A percentile compares a stretch with the other conserved stretches of the same genome.
Evolutionary conservation across 352 stramenopile genomes (phyloP).

Genomic region (Halophytophthora batemanensis): DNA sequence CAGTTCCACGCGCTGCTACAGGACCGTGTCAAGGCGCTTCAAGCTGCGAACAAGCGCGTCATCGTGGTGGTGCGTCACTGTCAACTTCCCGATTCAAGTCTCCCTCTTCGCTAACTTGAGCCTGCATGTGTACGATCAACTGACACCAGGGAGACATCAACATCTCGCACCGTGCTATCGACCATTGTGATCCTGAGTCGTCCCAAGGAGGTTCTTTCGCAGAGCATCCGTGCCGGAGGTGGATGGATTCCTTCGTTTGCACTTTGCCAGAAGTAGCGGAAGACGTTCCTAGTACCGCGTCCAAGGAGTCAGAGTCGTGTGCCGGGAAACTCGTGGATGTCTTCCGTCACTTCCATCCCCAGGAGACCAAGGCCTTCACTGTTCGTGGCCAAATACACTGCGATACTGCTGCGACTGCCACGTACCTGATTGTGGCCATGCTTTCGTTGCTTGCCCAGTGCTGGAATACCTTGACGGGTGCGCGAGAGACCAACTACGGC

Average conservation of each 20-base stretch:
- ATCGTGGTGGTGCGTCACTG: slow-evolving; percentile 55
- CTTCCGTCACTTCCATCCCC: slow-evolving; percentile 80
- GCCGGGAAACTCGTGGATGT: slow-evolving; percentile 56
- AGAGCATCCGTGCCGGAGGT: slow-evolving; percentile 64
- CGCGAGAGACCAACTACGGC: slow-evolving; percentile 89
- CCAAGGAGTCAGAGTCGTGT: neutral
- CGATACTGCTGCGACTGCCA: too few species aligned
- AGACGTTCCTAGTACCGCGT: neutral
- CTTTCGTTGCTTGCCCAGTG: slow-evolving; percentile 34
- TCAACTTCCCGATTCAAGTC: neutral
- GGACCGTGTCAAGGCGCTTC: slow-evolving; percentile 54
- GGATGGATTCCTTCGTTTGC: slow-evolving; percentile 56
- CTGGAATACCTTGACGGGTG: slow-evolving; percentile 84
- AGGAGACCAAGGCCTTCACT: slow-evolving; percentile 74
- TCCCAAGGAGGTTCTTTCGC: slow-evolving; percentile 36
- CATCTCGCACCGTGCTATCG: slow-evolving; percentile 72
- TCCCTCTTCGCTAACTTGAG: neutral
- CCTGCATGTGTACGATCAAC: slow-evolving; percentile 1
- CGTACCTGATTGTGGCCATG: neutral
- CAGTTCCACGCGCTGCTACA: slow-evolving; percentile 73
- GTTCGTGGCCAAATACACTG: slow-evolving; percentile 14
- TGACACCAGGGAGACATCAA: slow-evolving; percentile 77
- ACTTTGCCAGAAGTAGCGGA: neutral
- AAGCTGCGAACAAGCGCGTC: slow-evolving; percentile 47
- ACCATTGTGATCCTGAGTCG: slow-evolving; percentile 61